Evolutionary conservation across 139 green algal species (phyloP), one percentile per base, ranked within the genome.

Genomic region (Yamagishiella unicocca): DNA sequence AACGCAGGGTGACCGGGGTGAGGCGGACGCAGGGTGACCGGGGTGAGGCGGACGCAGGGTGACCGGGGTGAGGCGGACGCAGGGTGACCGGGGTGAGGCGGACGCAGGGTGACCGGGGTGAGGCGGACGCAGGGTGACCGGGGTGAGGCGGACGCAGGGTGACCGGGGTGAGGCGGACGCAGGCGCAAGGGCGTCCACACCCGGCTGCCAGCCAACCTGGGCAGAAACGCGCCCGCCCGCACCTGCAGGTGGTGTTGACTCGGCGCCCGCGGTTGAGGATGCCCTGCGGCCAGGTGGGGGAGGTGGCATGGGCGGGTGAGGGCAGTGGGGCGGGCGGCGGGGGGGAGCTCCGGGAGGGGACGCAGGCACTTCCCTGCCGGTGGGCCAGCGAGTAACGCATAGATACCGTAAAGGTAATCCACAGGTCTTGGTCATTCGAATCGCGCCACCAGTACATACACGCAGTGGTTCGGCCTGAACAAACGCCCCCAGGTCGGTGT

Each of bases 261-360:
- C 58, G 38, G 42, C 61, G 61, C 0, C 79, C 79, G 7, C 79
- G 79, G 9, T 42, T 61, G 42, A 85, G 79, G 29, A 85, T 75
- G 29, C 61, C 79, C 79, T 85, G 61, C 33, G 40, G 43, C 67
- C n/a, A n/a, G n/a, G 2, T 1, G 66, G 50, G 50, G 50, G 50
- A 58, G 50, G 50, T 12, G 50, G 50, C 50, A 17, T 12, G 61
- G 8, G 25, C 21, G 25, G 12, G 61, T 35, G 61, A n/a, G 31
- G 14, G 61, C 21, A 58, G 50, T 17, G 50, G 50, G 17, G 50
- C 14, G 50, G 17, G 50, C 14, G 50, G 50, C 50, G 17, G 12
- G 22, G 31, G 21, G 61, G 61, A 68, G 61, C 21, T 12, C 21
- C 21, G 22, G 29, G 22, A 68, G 61, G 50, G 50, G 17, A 17